Percentiles rank a stretch among this genome's conserved stretches.
Evolutionary conservation across 805 yeast genomes (phyloP).

Genomic region (Saccharomyces kudriavzevii): DNA sequence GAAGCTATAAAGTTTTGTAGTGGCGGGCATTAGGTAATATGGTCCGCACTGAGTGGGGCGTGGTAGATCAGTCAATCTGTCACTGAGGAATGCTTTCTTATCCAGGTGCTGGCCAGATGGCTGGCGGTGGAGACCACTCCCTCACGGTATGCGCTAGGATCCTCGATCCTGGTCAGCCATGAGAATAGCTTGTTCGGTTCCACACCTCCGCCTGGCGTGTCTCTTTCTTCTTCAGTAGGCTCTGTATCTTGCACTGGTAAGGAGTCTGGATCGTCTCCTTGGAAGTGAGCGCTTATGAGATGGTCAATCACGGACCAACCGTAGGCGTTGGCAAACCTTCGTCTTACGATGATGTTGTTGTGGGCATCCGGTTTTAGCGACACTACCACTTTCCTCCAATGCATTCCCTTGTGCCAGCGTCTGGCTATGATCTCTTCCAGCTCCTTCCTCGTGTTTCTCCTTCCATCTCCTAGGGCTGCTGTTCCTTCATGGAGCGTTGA

Average conservation of each 20-base stretch:
- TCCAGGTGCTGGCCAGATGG: background rate
- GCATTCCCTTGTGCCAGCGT: slow-evolving; percentile 53
- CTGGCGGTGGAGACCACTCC: slow-evolving; percentile 3
- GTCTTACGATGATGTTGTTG: slow-evolving; percentile 62
- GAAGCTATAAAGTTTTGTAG: background rate
- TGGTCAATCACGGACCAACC: slow-evolving; percentile 76
- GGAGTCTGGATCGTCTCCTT: background rate
- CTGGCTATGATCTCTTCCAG: slow-evolving; percentile 58
- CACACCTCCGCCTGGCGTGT: slow-evolving; percentile 3
- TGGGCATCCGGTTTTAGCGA: slow-evolving; percentile 68
- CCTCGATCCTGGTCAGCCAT: slow-evolving; percentile 5
- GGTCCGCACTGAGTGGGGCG: background rate
- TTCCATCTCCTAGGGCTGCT: background rate
- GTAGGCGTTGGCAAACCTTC: slow-evolving; percentile 67
- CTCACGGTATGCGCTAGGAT: background rate
- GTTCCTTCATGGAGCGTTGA: background rate
- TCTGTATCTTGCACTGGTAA: slow-evolving; percentile 2
- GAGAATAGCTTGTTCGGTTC: slow-evolving; percentile 7
- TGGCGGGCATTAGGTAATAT: background rate
- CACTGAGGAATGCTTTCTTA: background rate
- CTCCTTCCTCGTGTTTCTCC: background rate
- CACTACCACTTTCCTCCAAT: slow-evolving; percentile 59
- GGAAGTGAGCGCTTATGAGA: background rate
- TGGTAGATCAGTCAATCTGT: background rate
- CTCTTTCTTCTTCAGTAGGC: slow-evolving; percentile 6